phyloP scores from a whole-genome alignment of 306 rosid genomes.

The Mucuna pruriens region DNA sequence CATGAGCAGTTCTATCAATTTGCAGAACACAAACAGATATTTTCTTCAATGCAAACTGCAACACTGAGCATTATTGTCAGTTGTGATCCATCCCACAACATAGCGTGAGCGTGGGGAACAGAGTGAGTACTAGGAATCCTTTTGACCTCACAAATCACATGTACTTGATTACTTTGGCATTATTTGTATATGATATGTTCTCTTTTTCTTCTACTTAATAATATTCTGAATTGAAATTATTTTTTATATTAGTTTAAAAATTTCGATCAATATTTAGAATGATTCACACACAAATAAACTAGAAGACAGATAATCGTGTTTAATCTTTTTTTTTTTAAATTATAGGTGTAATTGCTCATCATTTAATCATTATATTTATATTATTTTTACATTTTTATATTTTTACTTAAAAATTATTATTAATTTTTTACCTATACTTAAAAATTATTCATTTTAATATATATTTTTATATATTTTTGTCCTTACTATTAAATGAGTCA shows the following conservation, averaged over 20 bases:
- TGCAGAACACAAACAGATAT: not conserved
- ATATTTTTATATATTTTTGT: no score
- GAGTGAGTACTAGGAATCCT: not conserved
- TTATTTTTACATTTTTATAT: no score
- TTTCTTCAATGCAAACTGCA: not conserved
- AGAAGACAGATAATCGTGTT: not conserved
- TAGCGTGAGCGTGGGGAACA: slow-evolving; percentile 4
- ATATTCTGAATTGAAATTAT: not conserved
- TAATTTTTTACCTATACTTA: no score
- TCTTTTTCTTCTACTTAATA: not conserved
- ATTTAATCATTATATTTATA: no score
- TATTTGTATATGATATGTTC: not conserved
- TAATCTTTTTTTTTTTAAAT: not conserved
- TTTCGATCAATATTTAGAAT: not conserved
- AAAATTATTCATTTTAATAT: no score
- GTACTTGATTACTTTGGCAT: not conserved
- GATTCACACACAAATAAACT: not conserved
- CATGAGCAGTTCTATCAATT: not conserved
- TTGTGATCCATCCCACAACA: not conserved
- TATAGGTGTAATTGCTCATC: no score
- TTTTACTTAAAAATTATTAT: no score
- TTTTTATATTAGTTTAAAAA: not conserved
- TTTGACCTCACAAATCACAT: not conserved
- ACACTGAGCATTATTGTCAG: not conserved
- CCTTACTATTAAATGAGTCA: no score